Evolutionary conservation across 2,329 filamentous ascomycete genomes (phyloP), one percentile per base, ranked within the genome.

Genomic region (Sarocladium strictum): DNA sequence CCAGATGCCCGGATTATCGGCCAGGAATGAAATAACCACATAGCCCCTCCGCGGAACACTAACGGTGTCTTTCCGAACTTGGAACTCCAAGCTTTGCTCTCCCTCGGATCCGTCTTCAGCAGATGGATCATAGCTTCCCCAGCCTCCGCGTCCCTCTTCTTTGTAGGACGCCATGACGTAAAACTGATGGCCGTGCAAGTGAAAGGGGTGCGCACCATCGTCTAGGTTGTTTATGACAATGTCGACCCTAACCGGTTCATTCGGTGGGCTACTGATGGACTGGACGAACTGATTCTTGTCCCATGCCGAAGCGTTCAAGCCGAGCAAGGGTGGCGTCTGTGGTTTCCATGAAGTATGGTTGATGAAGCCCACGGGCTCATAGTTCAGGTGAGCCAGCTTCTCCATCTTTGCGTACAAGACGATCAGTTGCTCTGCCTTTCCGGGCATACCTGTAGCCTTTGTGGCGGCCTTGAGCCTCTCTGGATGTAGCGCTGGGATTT

Each of bases 141-240:
- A 61, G 19, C 63, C 58, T 17, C 26, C 53, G 2, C 58, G 57
- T 10, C 58, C 58, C 2, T 60, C 56, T n/a, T 60, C 58, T 11
- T 58, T 38, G 19, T 55, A 60, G 0, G 61, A 60, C 1, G 61
- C 58, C 23, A 69, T 51, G 7, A 77, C 69, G 56, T 78, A 75
- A 64, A 83, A 80, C 51, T 71, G 70, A 62, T 81, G 73, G 0
- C 79, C 79, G 64, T 85, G 84, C 1, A 86, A 66, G 65, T 86
- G 81, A 23, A 69, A 61, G 0, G 65, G 66, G 23, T 69, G 66
- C 14, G 61, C 58, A 1, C 66, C 65, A 45, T 69, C 66, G 33
- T 69, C 67, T 7, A 67, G 59, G 32, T 67, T 69, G 58, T 67
- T 68, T 17, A 69, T 63, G 29, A 67, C 57, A 12, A 69, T 56